These are phyloP conservation scores for Phyllosticta capitalensis DNA, from an alignment of 2,329 filamentous ascomycete species.

Conservation along the genomic window DNA sequence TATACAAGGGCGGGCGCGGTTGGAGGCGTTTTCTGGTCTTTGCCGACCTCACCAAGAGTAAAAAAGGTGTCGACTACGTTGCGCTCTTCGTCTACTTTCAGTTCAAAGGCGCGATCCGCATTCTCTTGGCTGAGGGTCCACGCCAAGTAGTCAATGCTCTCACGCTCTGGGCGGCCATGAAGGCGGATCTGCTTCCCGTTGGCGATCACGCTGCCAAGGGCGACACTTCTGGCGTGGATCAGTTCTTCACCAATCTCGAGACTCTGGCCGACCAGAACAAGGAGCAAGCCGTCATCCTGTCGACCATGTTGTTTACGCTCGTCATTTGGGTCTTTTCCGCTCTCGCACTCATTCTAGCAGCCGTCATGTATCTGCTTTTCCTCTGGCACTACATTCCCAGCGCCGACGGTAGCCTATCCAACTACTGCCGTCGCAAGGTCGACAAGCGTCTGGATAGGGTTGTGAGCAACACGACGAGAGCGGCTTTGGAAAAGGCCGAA, in stretches of 20 bases:
- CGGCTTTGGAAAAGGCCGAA: constrained; percentile 72
- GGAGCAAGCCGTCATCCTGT: constrained; percentile 72
- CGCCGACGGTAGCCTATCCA: constrained; percentile 67
- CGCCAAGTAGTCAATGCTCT: constrained; percentile 85
- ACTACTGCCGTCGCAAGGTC: constrained; percentile 87
- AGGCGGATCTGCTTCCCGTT: constrained; percentile 59
- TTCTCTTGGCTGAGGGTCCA: constrained; percentile 83
- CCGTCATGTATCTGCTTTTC: constrained; percentile 76
- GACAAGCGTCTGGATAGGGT: constrained; percentile 77
- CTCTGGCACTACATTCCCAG: constrained; percentile 86
- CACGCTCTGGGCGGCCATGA: constrained; percentile 77
- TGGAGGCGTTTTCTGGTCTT: constrained; percentile 91
- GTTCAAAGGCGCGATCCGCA: constrained; percentile 70
- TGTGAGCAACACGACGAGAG: constrained; percentile 78
- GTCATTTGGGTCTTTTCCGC: constrained; percentile 80
- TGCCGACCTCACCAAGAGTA: constrained; percentile 79
- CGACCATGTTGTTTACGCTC: constrained; percentile 85
- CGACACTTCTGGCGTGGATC: constrained; percentile 54
- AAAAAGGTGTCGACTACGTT: constrained; percentile 82
- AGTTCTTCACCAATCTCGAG: constrained; percentile 77
- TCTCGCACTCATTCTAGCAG: constrained; percentile 61
- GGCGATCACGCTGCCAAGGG: constrained; percentile 43
- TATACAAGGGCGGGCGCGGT: constrained; percentile 59
- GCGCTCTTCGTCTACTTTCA: constrained; percentile 87
- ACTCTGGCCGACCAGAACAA: constrained; percentile 63